Percentiles rank a stretch among this genome's conserved stretches.
Conservation (phyloP, 179 eudicot species). For the Kewa caespitosa region DNA sequence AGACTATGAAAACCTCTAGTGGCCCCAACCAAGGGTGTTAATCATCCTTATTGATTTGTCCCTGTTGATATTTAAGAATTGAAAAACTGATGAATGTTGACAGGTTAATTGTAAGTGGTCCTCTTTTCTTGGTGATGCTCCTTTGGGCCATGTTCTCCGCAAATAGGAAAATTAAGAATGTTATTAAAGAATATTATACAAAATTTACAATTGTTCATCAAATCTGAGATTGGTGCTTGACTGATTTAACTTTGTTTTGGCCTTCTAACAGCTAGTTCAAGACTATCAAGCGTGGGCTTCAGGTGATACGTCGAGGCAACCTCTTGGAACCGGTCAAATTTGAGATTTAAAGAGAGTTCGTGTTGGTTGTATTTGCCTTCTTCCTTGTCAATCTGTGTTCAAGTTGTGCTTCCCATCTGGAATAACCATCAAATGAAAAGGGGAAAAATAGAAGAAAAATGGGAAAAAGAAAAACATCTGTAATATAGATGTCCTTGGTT, state of each 20-base stretch:
- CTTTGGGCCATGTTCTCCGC: not conserved
- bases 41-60: no score
- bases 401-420: not conserved
- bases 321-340: slow-evolving; percentile 85
- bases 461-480: no score
- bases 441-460: no score
- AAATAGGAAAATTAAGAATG: no score
- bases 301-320: slow-evolving; percentile 81
- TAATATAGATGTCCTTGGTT: no score
- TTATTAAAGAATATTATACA: not conserved
- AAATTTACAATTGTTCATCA: not conserved
- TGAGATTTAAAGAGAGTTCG: slow-evolving; percentile 21
- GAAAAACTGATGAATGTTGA: no score
- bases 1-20: no score
- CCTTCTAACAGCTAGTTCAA: slow-evolving; percentile 61
- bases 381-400: not conserved
- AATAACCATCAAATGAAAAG: no score
- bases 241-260: slow-evolving; percentile 13
- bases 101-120: no score
- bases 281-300: slow-evolving; percentile 94
- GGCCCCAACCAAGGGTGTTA: no score
- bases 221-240: not conserved
- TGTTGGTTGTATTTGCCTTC: not conserved
- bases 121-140: not conserved
- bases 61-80: no score